phyloP scores from a whole-genome alignment of 2,329 filamentous ascomycete species.

The Botryotinia globosa region DNA sequence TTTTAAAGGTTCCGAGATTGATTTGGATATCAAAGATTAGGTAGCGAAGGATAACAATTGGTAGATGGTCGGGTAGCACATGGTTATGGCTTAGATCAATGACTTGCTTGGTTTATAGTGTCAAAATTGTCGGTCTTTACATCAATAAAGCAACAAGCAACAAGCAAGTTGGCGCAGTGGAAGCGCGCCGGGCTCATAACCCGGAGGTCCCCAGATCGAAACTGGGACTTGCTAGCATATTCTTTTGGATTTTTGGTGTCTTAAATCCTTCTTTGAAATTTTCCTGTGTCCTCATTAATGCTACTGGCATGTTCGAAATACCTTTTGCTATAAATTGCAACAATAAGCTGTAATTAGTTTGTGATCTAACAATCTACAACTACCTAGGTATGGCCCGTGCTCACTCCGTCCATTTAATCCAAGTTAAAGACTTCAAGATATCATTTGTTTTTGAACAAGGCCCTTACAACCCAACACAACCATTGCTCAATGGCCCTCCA shows the following conservation, averaged over 20 bases:
- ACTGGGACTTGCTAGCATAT: conserved; percentile 27
- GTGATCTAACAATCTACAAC: background rate
- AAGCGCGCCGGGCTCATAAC: conserved; percentile 43
- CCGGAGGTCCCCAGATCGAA: conserved; percentile 42
- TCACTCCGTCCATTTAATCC: background rate
- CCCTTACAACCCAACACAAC: background rate
- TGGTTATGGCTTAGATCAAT: background rate
- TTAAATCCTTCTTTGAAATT: background rate
- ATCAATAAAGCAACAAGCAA: background rate
- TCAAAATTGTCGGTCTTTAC: accelerated
- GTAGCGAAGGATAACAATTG: background rate
- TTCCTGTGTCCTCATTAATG: background rate
- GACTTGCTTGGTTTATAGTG: accelerated
- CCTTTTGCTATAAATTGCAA: background rate
- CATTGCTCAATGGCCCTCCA: no score
- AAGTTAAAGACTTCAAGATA: background rate
- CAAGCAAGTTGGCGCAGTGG: conserved; percentile 41
- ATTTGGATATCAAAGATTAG: background rate
- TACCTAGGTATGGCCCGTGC: background rate
- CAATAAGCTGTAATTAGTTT: background rate
- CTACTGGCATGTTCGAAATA: no score
- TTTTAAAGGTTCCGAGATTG: background rate
- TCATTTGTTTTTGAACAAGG: background rate
- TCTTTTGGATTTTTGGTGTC: background rate
- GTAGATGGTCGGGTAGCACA: background rate